A percentile compares a stretch with the other conserved stretches of the same genome.
phyloP scores from a whole-genome alignment of 2,329 filamentous ascomycete genomes.

The Pyrenochaeta sp. region DNA sequence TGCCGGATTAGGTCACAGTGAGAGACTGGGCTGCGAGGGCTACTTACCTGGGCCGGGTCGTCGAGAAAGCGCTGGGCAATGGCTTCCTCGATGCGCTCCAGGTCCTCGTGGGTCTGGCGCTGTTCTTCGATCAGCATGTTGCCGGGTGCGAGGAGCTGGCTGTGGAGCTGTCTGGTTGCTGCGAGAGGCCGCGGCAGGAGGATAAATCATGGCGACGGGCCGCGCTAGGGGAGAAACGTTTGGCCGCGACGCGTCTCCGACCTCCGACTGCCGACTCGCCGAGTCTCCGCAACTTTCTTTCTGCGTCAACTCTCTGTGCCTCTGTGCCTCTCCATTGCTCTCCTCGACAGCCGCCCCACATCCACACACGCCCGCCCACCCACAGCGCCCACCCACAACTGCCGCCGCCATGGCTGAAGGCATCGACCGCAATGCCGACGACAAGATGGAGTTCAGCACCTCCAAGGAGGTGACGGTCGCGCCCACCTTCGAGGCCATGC shows the following conservation, averaged over 20 bases:
- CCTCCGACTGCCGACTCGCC: slow-evolving; percentile 21
- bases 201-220: too few relatives aligned
- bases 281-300: slow-evolving; percentile 34
- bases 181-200: too few relatives aligned
- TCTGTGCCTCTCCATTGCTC: too few relatives aligned
- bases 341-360: neutral
- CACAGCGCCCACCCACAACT: slow-evolving; percentile 42
- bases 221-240: too few relatives aligned
- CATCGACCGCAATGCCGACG: slow-evolving; percentile 91
- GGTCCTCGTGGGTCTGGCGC: slow-evolving; percentile 91
- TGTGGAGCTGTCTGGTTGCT: too few relatives aligned
- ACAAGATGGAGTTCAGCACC: slow-evolving; percentile 97
- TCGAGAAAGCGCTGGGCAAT: slow-evolving; percentile 88
- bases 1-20: slow-evolving; percentile 7
- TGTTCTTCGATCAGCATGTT: slow-evolving; percentile 89
- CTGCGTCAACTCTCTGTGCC: too few relatives aligned
- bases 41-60: slow-evolving; percentile 83
- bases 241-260: too few relatives aligned
- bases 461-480: slow-evolving; percentile 97
- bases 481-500: slow-evolving; percentile 78
- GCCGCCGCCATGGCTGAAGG: slow-evolving; percentile 96
- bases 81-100: slow-evolving; percentile 94
- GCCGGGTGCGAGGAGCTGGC: slow-evolving; percentile 26
- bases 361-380: neutral
- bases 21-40: neutral